Conservation (phyloP, 441 rosid species). For the Isatis lusitanica region DNA sequence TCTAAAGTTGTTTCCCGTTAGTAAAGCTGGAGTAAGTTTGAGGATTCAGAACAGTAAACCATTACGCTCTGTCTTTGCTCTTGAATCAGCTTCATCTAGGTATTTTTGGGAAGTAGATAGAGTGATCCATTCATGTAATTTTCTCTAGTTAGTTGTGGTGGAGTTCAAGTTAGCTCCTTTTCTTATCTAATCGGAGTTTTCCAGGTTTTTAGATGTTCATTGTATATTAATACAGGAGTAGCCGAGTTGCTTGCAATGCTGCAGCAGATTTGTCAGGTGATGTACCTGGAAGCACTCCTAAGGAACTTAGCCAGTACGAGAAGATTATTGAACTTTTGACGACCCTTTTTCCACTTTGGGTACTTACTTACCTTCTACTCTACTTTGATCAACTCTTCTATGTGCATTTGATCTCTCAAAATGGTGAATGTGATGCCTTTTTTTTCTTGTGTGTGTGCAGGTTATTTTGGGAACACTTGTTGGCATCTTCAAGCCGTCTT, state of each 20-base stretch:
- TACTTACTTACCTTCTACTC: constrained; percentile 36
- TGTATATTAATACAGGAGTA: constrained; percentile 37
- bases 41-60: constrained; percentile 39
- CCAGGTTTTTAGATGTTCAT: not conserved
- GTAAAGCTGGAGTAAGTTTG: constrained; percentile 41
- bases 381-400: constrained; percentile 1
- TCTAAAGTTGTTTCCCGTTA: constrained; percentile 35
- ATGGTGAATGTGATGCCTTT: constrained; percentile 24
- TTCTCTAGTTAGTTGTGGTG: not conserved
- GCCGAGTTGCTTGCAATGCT: constrained; percentile 57
- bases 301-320: constrained; percentile 71
- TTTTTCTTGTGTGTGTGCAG: constrained; percentile 37
- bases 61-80: constrained; percentile 40
- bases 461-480: constrained; percentile 79
- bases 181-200: not conserved
- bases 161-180: not conserved
- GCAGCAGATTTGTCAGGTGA: constrained; percentile 64
- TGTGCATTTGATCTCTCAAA: not conserved
- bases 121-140: not conserved
- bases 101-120: constrained; percentile 22
- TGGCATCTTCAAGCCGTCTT: constrained; percentile 88
- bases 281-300: constrained; percentile 47
- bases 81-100: constrained; percentile 52
- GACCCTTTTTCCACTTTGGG: constrained; percentile 92
- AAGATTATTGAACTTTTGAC: constrained; percentile 77